Evolutionary conservation across 345 rosid species (phyloP).

Genomic region (Brassica napus): Da-Ae NC_063442.1:29963001-29963500

Average conservation of each 20-base stretch:
- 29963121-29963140: background rate
- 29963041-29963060: background rate
- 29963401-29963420: too few species aligned
- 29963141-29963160: background rate
- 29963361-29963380: background rate
- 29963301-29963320: background rate
- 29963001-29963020: slow-evolving; percentile 24
- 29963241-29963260: background rate
- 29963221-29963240: background rate
- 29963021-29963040: background rate
- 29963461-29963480: too few species aligned
- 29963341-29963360: background rate
- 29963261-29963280: background rate
- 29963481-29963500: too few species aligned
- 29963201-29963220: background rate
- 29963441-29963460: too few species aligned
- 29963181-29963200: background rate
- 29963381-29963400: too few species aligned
- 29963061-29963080: background rate
- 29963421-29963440: too few species aligned
- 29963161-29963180: too few species aligned
- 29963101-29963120: background rate
- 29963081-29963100: background rate
- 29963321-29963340: background rate
- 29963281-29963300: background rate